Conservation (phyloP, 768 basidiomycete genomes). For the Chalciporus chontae region DNA sequence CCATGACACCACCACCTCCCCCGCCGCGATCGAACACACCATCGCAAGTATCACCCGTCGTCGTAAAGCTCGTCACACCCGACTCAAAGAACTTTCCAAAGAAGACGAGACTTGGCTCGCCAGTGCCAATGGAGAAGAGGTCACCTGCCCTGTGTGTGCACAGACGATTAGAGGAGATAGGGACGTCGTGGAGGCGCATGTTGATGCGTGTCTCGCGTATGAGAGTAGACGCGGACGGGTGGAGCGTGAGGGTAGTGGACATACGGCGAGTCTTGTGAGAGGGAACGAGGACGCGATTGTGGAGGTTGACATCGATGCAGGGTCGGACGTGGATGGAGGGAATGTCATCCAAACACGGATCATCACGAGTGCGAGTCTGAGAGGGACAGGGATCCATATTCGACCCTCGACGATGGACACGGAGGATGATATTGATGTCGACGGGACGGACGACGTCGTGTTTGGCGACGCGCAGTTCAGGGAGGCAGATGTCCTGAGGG, state of each 20-base stretch:
- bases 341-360: conserved; percentile 35
- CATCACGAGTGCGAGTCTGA: conserved; percentile 33
- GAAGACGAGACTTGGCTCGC: conserved; percentile 46
- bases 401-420: conserved; percentile 58
- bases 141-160: conserved; percentile 70
- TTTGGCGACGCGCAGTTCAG: conserved; percentile 77
- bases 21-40: conserved; percentile 44
- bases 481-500: conserved; percentile 58
- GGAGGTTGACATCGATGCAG: conserved; percentile 31
- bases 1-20: conserved; percentile 20
- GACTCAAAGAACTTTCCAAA: conserved; percentile 61
- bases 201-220: conserved; percentile 74
- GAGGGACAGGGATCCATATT: conserved; percentile 69
- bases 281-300: conserved; percentile 30
- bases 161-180: conserved; percentile 56
- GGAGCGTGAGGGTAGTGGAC: conserved; percentile 24
- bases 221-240: conserved; percentile 40
- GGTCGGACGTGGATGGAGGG: conserved; percentile 43
- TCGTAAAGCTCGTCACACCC: conserved; percentile 64
- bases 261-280: conserved; percentile 27
- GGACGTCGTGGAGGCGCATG: conserved; percentile 74
- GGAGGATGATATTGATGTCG: conserved; percentile 78
- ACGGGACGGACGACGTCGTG: conserved; percentile 65
- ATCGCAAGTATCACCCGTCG: conserved; percentile 63
- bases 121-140: conserved; percentile 27